Evolutionary conservation across 805 yeast genomes (phyloP).

Genomic region (Sungouiella blattae): DNA sequence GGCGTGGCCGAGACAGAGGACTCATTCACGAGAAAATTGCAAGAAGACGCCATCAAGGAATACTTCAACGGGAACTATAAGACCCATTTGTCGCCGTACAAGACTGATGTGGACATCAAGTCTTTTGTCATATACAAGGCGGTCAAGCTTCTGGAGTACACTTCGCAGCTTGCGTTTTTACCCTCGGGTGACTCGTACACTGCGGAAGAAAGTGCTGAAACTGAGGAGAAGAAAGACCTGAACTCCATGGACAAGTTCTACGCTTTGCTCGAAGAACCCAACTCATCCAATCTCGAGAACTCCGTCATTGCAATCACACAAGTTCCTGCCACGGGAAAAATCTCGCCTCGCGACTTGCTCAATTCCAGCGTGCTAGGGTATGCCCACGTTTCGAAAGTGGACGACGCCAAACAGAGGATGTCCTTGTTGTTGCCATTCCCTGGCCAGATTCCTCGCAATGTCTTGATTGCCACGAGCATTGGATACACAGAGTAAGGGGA

Average conservation of each 20-base stretch:
- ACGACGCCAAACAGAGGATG: conserved; percentile 66
- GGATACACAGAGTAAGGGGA: conserved; percentile 69
- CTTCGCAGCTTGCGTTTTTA: conserved; percentile 35
- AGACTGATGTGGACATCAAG: conserved; percentile 65
- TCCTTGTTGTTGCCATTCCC: conserved; percentile 84
- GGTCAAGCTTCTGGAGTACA: conserved; percentile 43
- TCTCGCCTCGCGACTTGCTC: conserved; percentile 45
- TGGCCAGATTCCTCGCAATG: conserved; percentile 73
- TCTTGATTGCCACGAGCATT: conserved; percentile 69
- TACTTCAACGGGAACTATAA: conserved; percentile 81
- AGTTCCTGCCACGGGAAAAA: conserved; percentile 32
- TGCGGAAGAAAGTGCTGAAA: conserved; percentile 22
- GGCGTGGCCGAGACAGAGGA: conserved; percentile 79
- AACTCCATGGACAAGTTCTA: conserved; percentile 32
- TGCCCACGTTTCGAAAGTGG: conserved; percentile 67
- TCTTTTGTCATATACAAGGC: conserved; percentile 59
- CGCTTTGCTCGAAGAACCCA: conserved; percentile 39
- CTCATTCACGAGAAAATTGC: conserved; percentile 61
- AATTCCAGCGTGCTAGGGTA: conserved; percentile 72
- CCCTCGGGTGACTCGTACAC: conserved; percentile 43
- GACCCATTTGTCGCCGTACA: conserved; percentile 76
- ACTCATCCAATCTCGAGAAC: conserved; percentile 61
- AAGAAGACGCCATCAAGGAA: conserved; percentile 75
- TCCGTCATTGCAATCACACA: conserved; percentile 63
- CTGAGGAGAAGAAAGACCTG: conserved; percentile 18